Conservation (phyloP, 805 yeast species). For the Komagataella pseudopastoris region DNA sequence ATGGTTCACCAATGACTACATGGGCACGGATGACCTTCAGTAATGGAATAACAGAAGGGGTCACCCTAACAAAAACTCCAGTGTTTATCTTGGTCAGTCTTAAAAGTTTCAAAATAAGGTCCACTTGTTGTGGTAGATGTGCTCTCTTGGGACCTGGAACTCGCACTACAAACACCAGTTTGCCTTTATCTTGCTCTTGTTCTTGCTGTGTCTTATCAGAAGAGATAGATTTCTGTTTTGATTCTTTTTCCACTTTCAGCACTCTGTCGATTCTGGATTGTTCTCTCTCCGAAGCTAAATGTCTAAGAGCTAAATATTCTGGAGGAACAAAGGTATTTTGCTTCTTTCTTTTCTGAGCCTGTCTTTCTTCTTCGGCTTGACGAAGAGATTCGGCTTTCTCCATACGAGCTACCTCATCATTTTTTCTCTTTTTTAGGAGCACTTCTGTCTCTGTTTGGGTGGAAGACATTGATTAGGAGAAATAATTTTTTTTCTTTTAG, state of each 20-base stretch:
- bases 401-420: conserved; percentile 58
- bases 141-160: conserved; percentile 52
- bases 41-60: conserved; percentile 44
- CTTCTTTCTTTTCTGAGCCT: conserved; percentile 27
- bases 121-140: conserved; percentile 52
- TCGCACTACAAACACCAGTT: conserved; percentile 54
- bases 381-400: conserved; percentile 60
- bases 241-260: conserved; percentile 32
- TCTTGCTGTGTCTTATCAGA: conserved; percentile 17
- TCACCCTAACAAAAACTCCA: conserved; percentile 61
- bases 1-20: conserved; percentile 61
- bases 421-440: conserved; percentile 65
- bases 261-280: conserved; percentile 54
- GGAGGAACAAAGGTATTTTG: conserved; percentile 54
- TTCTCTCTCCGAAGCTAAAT: conserved; percentile 54
- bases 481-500: conserved; percentile 9
- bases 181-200: conserved; percentile 27
- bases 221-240: conserved; percentile 15
- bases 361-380: conserved; percentile 31
- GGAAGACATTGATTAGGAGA: background rate
- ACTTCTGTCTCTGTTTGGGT: conserved; percentile 32
- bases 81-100: conserved; percentile 47
- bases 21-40: conserved; percentile 62
- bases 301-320: conserved; percentile 57
- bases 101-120: conserved; percentile 42